Evolutionary conservation across 805 yeast species (phyloP).

Genomic region (Priceomyces medius): DNA sequence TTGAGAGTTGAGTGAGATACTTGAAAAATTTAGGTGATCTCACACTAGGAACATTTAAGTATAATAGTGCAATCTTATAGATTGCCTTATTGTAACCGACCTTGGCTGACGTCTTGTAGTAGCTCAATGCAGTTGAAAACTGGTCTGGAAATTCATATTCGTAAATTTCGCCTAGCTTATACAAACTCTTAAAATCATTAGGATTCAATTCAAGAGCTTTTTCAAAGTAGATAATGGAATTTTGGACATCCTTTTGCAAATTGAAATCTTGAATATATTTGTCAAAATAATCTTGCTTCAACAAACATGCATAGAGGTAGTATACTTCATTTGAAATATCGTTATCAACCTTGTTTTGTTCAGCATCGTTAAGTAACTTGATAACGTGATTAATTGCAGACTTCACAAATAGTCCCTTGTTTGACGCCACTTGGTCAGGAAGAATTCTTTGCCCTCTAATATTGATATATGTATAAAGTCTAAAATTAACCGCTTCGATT

Average conservation of each 20-base stretch:
- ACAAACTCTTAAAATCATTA: conserved; percentile 31
- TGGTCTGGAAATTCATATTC: conserved; percentile 30
- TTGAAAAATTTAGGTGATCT: conserved; percentile 36
- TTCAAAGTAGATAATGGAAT: conserved; percentile 31
- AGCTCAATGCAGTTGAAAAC: conserved; percentile 31
- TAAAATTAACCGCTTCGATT: conserved; percentile 37
- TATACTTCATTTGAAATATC: conserved; percentile 30
- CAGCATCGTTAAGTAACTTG: conserved; percentile 35
- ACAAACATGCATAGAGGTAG: conserved; percentile 36
- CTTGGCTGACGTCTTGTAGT: conserved; percentile 38
- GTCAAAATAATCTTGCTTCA: conserved; percentile 32
- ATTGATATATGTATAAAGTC: conserved; percentile 40
- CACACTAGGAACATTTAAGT: conserved; percentile 31
- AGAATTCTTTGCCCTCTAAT: conserved; percentile 40
- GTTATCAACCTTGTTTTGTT: conserved; percentile 16
- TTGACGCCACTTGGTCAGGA: conserved; percentile 27
- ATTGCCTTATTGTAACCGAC: conserved; percentile 47
- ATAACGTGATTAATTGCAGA: conserved; percentile 37
- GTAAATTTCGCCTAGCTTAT: conserved; percentile 39
- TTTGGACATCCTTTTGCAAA: conserved; percentile 24
- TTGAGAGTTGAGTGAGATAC: conserved; percentile 37
- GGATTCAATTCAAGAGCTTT: conserved; percentile 33
- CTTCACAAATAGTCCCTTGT: conserved; percentile 37
- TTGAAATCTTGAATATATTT: conserved; percentile 38
- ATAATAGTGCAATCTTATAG: conserved; percentile 38